Evolutionary conservation across 1,284 basidiomycete genomes (phyloP).

Genomic region (Apiotrichum akiyoshidainum): DNA sequence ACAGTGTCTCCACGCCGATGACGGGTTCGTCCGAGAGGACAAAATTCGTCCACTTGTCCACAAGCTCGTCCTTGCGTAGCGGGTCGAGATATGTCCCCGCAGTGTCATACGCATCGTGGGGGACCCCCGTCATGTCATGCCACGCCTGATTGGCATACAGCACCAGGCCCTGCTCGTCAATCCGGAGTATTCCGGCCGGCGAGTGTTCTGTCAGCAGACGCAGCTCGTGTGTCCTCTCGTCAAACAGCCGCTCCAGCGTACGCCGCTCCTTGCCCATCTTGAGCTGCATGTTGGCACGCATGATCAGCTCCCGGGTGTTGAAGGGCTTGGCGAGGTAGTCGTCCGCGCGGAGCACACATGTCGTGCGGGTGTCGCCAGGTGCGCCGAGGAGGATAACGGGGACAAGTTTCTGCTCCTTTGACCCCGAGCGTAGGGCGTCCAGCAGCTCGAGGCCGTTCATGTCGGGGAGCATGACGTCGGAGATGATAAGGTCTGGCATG

Average conservation of each 20-base stretch:
- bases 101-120: not conserved
- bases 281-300: conserved; percentile 45
- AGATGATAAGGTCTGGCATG: conserved; percentile 44
- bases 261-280: conserved; percentile 44
- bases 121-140: conserved; percentile 14
- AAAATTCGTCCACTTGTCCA: too few relatives aligned
- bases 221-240: conserved; percentile 28
- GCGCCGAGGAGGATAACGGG: conserved; percentile 45
- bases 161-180: conserved; percentile 27
- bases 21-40: too few relatives aligned
- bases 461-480: conserved; percentile 53
- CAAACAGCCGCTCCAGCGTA: conserved; percentile 40
- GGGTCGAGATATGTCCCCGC: too few relatives aligned
- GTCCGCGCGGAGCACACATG: conserved; percentile 34
- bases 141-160: conserved; percentile 30
- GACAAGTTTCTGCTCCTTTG: conserved; percentile 24
- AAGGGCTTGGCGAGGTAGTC: conserved; percentile 48
- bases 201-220: conserved; percentile 12
- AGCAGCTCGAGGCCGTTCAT: conserved; percentile 40
- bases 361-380: conserved; percentile 34
- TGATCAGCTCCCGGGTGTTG: conserved; percentile 51
- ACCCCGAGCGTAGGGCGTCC: conserved; percentile 20
- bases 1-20: too few relatives aligned
- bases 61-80: too few relatives aligned
- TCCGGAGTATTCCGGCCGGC: conserved; percentile 42